phyloP scores from a whole-genome alignment of 2,329 filamentous ascomycete species.

The Trichoderma semiorbis region DNA sequence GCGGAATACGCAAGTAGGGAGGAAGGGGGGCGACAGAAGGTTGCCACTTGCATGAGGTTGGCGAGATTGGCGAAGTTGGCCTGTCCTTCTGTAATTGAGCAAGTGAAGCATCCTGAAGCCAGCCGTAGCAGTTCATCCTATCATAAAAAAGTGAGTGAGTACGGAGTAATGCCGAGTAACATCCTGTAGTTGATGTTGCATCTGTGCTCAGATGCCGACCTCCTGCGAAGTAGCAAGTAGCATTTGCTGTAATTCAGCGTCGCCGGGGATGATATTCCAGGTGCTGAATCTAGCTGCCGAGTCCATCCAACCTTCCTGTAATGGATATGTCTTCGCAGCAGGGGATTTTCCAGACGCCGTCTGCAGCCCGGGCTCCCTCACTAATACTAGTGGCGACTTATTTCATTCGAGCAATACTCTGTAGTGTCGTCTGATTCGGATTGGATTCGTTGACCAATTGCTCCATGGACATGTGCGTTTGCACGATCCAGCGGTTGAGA shows the following conservation, averaged over 20 bases:
- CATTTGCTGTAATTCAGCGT: neutral
- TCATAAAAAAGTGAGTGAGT: neutral
- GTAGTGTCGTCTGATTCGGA: neutral
- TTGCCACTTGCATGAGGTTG: neutral
- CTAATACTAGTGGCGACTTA: neutral
- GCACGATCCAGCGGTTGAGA: neutral
- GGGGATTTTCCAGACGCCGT: neutral
- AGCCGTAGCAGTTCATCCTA: neutral
- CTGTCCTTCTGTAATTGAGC: neutral
- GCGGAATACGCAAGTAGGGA: neutral
- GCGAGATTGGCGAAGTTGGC: neutral
- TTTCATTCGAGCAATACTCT: neutral
- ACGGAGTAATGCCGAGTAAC: neutral
- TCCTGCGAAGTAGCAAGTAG: neutral
- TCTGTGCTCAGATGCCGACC: neutral
- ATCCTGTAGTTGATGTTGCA: neutral
- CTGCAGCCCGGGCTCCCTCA: neutral
- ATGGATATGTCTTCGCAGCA: neutral
- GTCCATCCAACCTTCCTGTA: slow-evolving; percentile 8
- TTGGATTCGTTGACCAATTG: neutral
- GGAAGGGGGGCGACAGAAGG: neutral
- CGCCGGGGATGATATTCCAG: neutral
- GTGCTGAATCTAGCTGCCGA: neutral
- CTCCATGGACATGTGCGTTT: neutral
- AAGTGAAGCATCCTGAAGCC: neutral